phyloP scores from a whole-genome alignment of 768 basidiomycete genomes.

The Pleurotus tuber-regium region DNA sequence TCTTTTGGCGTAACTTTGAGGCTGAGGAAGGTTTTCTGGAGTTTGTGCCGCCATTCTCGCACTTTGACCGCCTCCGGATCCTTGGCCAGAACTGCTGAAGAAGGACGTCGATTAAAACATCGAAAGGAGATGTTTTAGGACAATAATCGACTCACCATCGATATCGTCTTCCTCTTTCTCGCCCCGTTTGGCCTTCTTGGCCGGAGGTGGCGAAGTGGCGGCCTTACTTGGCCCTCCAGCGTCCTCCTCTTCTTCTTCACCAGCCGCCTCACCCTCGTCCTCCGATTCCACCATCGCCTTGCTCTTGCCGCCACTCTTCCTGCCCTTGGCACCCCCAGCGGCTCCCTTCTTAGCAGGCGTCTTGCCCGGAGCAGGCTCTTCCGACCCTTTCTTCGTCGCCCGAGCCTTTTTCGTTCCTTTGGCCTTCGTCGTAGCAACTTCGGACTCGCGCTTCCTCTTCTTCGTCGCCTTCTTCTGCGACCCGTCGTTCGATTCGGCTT shows the following conservation, averaged over 20 bases:
- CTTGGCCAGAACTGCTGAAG: conserved; percentile 47
- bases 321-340: conserved; percentile 28
- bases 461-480: conserved; percentile 34
- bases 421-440: conserved; percentile 20
- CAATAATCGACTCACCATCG: conserved; percentile 45
- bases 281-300: conserved; percentile 62
- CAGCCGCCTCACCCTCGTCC: conserved; percentile 56
- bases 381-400: conserved; percentile 20
- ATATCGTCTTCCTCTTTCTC: conserved; percentile 61
- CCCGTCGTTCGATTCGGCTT: conserved; percentile 50
- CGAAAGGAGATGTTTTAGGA: not conserved
- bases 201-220: conserved; percentile 50
- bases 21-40: conserved; percentile 84
- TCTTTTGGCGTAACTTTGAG: conserved; percentile 61
- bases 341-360: conserved; percentile 29
- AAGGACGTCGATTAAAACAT: too few relatives aligned
- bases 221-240: conserved; percentile 54
- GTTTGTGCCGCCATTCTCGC: conserved; percentile 88
- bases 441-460: conserved; percentile 30
- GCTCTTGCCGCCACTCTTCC: conserved; percentile 60
- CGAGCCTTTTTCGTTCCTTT: conserved; percentile 48
- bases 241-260: conserved; percentile 43
- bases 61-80: conserved; percentile 71
- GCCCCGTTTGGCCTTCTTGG: conserved; percentile 57
- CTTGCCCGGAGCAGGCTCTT: conserved; percentile 30